Evolutionary conservation across 495 filamentous ascomycete species (phyloP), one percentile per base, ranked within the genome.

Genomic region (Viridothelium virens): DNA sequence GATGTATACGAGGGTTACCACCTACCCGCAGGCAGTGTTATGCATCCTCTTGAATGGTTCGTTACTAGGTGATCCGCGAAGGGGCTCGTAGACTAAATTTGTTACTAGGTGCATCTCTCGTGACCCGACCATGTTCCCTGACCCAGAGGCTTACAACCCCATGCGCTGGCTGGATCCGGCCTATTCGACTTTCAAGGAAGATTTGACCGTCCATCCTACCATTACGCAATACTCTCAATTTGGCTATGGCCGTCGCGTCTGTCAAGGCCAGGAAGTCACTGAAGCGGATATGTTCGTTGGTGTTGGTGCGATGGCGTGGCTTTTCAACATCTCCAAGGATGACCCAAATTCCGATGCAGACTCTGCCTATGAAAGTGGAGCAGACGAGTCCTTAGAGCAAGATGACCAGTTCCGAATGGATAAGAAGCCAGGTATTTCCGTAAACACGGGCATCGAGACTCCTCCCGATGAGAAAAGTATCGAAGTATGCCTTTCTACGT

Each of bases 201-300:
- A 84, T 0, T 73, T 86, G 2, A 79, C 79, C 0, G 38, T 76
- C 38, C 79, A 81, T 69, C 84, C 84, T 3, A 86, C 80, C 66
- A 82, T 86, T 10, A 70, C 75, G 33, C 80, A 81, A 62, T 81
- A 77, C 71, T 83, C 80, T 36, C 79, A 82, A 59, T 87, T 87
- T 70, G 85, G 86, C 2, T 87, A 83, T 72, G 86, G 86, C 1
- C 79, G 83, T 1, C 80, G 86, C 33, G 81, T 78, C 5, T 88
- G 86, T 73, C 82, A 84, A 62, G 85, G 86, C 4, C 70, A 81
- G 38, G 78, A 79, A 38, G 77, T 87, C 63, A 83, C 83, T 4
- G 80, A 84, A 56, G 82, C 83, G 64, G 81, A 84, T 64, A 68
- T 87, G 14, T 81, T 83, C 68, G 78, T 86, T 4, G 74, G 78